Evolutionary conservation across 257 asterid species (phyloP).

Genomic region (Pogostemon cablin): DNA sequence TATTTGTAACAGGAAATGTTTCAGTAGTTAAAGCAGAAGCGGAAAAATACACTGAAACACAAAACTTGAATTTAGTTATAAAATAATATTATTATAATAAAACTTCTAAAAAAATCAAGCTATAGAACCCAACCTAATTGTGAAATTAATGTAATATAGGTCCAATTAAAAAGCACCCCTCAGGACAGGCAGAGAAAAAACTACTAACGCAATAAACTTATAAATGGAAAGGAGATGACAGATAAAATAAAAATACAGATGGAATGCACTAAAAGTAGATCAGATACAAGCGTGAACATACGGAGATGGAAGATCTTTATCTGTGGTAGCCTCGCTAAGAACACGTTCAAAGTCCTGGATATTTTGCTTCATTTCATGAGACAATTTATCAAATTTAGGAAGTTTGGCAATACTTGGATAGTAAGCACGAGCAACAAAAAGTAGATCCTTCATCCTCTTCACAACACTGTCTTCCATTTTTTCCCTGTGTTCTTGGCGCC

Average conservation of each 20-base stretch:
- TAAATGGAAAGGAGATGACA: conserved; percentile 9
- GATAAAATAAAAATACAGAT: conserved; percentile 4
- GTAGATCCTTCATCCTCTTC: conserved; percentile 95
- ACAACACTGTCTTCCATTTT: conserved; percentile 70
- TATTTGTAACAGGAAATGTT: neutral
- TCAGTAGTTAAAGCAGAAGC: neutral
- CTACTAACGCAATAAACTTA: neutral
- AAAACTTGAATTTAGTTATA: neutral
- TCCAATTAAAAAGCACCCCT: conserved; percentile 18
- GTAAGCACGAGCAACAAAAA: conserved; percentile 97
- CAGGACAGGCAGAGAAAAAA: conserved; percentile 17
- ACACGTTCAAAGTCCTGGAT: conserved; percentile 97
- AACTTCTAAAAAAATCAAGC: too few species aligned
- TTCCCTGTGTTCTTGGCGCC: conserved; percentile 84
- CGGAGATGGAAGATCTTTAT: conserved; percentile 91
- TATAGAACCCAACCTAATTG: too few species aligned
- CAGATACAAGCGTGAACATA: conserved; percentile 45
- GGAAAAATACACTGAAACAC: neutral
- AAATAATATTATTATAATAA: too few species aligned
- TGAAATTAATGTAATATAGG: neutral
- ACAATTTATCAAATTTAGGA: conserved; percentile 73
- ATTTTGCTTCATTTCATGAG: conserved; percentile 86
- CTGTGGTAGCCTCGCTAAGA: conserved; percentile 84
- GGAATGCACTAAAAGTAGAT: conserved; percentile 26
- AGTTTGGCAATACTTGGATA: conserved; percentile 97